Percentiles rank a stretch among this genome's conserved stretches.
These are phyloP conservation scores for Mycocentrospora acerina DNA, from an alignment of 2,329 filamentous ascomycete genomes.

Conservation along the genomic window DNA sequence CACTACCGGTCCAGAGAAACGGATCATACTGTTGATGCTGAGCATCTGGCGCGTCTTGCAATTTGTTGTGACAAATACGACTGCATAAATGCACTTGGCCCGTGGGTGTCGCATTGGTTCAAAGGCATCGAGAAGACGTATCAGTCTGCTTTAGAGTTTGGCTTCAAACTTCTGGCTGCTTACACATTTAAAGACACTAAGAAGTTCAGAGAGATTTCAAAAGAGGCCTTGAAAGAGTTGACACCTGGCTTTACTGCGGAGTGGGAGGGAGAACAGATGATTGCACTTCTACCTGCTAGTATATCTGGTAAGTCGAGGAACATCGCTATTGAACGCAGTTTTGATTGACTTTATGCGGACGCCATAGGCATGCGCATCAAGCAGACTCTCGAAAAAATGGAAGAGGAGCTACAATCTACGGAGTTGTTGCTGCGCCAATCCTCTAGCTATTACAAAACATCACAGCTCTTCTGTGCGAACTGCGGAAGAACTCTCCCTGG, in stretches of 20 bases:
- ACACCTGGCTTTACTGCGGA: not conserved
- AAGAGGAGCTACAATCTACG: not conserved
- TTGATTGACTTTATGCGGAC: not conserved
- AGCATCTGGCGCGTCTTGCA: constrained; percentile 5
- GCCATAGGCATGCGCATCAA: not conserved
- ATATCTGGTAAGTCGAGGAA: not conserved
- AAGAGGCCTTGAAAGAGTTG: not conserved
- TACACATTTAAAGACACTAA: constrained; percentile 5
- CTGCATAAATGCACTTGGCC: constrained; percentile 4
- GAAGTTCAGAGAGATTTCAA: constrained; percentile 1
- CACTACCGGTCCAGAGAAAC: constrained; percentile 1
- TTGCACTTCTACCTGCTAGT: constrained; percentile 1
- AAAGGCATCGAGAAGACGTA: not conserved
- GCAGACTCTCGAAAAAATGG: not conserved
- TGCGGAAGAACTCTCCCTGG: constrained; percentile 3
- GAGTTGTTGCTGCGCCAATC: not conserved
- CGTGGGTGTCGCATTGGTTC: constrained; percentile 9
- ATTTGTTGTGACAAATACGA: constrained; percentile 9
- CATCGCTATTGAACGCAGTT: not conserved
- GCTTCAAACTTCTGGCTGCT: constrained; percentile 10
- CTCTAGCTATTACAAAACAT: not conserved
- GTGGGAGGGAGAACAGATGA: not conserved
- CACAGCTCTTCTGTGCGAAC: not conserved
- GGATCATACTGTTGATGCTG: constrained; percentile 4
- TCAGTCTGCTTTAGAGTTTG: not conserved